These are phyloP conservation scores for Alternaria sp. DNA, from an alignment of 2,329 filamentous ascomycete species.

Conservation along the genomic window DNA sequence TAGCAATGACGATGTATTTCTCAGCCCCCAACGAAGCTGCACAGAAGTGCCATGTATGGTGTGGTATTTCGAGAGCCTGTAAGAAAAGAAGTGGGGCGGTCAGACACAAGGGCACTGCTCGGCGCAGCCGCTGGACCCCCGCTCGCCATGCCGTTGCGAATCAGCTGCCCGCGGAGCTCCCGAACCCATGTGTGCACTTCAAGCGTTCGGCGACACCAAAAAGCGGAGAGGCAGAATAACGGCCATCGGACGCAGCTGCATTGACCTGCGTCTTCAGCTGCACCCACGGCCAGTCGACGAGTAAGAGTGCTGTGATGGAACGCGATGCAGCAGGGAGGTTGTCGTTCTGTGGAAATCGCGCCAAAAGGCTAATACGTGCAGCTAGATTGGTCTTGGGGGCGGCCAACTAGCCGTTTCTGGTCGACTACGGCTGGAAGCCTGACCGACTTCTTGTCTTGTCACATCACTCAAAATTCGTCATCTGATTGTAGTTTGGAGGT, in stretches of 20 bases:
- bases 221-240: conserved; percentile 35
- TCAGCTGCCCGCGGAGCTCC: conserved; percentile 31
- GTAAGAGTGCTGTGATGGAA: conserved; percentile 15
- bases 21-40: conserved; percentile 46
- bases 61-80: conserved; percentile 46
- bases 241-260: conserved; percentile 29
- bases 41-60: conserved; percentile 29
- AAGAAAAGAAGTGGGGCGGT: conserved; percentile 48
- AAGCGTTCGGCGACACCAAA: conserved; percentile 22
- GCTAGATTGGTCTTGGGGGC: conserved; percentile 27
- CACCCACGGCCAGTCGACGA: conserved; percentile 22
- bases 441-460: conserved; percentile 42
- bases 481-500: conserved; percentile 19
- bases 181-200: conserved; percentile 17
- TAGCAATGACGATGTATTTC: conserved; percentile 21
- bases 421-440: conserved; percentile 32
- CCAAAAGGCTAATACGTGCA: conserved; percentile 27
- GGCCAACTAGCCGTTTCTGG: conserved; percentile 29
- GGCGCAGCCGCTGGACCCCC: conserved; percentile 45
- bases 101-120: conserved; percentile 39
- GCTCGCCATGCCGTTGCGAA: conserved; percentile 33
- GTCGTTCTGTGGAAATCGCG: conserved; percentile 26
- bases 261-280: conserved; percentile 26
- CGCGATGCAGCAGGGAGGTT: conserved; percentile 20
- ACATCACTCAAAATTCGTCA: background rate